Evolutionary conservation across 2,329 filamentous ascomycete species (phyloP).

Genomic region (Diplodia seriata): DNA sequence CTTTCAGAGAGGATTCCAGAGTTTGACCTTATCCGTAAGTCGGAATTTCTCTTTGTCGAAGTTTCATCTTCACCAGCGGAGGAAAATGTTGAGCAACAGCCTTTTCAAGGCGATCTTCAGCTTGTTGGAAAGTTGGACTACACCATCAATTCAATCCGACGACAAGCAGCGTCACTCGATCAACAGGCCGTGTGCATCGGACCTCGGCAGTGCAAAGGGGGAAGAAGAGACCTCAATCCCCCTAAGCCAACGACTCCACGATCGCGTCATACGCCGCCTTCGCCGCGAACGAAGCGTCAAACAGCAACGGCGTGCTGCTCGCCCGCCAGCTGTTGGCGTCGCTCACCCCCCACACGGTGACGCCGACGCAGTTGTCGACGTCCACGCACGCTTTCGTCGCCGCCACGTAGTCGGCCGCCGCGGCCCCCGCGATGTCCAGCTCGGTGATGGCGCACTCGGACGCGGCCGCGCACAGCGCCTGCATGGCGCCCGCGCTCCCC

Average conservation of each 20-base stretch:
- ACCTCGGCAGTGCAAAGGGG: no score
- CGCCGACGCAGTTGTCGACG: conserved; percentile 67
- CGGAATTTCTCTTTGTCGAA: no score
- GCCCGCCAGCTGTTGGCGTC: conserved; percentile 55
- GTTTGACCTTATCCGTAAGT: no score
- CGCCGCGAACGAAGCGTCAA: conserved; percentile 50
- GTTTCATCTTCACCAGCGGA: no score
- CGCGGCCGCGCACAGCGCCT: conserved; percentile 60
- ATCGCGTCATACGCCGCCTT: conserved; percentile 52
- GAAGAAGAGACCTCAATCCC: no score
- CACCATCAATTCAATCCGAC: no score
- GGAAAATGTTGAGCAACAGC: no score
- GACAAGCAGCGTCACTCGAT: no score
- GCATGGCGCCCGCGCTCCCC: conserved; percentile 59
- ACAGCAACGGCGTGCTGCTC: conserved; percentile 49
- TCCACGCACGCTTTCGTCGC: conserved; percentile 63
- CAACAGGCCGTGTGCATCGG: no score
- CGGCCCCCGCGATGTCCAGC: conserved; percentile 68
- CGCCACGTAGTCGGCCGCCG: conserved; percentile 65
- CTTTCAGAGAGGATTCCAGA: no score
- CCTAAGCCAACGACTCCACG: conserved; percentile 10
- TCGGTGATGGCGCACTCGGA: conserved; percentile 70
- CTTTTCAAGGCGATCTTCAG: no score
- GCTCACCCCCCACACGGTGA: conserved; percentile 66
- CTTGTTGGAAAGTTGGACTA: no score